These are phyloP conservation scores for Myxozyma sirexii DNA, from an alignment of 805 yeast species.

Conservation along the genomic window DNA sequence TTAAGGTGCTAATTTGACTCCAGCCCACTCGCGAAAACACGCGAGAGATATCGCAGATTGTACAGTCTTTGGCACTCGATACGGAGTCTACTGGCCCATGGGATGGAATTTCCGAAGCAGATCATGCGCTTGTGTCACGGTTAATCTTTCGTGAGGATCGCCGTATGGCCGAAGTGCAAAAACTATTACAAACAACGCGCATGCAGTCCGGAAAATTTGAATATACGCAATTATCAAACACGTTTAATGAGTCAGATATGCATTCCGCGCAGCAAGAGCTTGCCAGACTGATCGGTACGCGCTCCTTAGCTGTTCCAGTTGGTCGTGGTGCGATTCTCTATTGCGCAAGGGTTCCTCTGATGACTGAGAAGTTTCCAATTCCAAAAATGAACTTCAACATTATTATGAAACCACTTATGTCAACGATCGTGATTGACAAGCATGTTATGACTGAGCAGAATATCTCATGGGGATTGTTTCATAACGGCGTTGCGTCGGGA, in stretches of 20 bases:
- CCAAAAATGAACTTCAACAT: slow-evolving; percentile 74
- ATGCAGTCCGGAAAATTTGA: slow-evolving; percentile 53
- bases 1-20: not conserved
- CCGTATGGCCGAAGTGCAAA: slow-evolving; percentile 74
- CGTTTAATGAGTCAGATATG: slow-evolving; percentile 51
- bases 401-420: slow-evolving; percentile 63
- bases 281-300: slow-evolving; percentile 61
- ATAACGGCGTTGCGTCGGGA: slow-evolving; percentile 89
- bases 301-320: slow-evolving; percentile 75
- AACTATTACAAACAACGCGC: slow-evolving; percentile 68
- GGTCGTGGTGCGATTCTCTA: slow-evolving; percentile 78
- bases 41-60: slow-evolving; percentile 50
- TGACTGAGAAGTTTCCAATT: slow-evolving; percentile 81
- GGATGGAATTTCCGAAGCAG: slow-evolving; percentile 74
- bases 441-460: slow-evolving; percentile 54
- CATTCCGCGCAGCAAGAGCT: slow-evolving; percentile 46
- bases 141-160: slow-evolving; percentile 77
- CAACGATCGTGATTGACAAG: slow-evolving; percentile 63
- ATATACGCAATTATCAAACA: slow-evolving; percentile 57
- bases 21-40: slow-evolving; percentile 31
- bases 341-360: slow-evolving; percentile 70
- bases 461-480: slow-evolving; percentile 84
- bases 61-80: slow-evolving; percentile 38
- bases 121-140: slow-evolving; percentile 65
- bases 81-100: slow-evolving; percentile 56